Evolutionary conservation across 2,329 filamentous ascomycete species (phyloP), one percentile per base, ranked within the genome.

Genomic region (Cadophora malorum): DNA sequence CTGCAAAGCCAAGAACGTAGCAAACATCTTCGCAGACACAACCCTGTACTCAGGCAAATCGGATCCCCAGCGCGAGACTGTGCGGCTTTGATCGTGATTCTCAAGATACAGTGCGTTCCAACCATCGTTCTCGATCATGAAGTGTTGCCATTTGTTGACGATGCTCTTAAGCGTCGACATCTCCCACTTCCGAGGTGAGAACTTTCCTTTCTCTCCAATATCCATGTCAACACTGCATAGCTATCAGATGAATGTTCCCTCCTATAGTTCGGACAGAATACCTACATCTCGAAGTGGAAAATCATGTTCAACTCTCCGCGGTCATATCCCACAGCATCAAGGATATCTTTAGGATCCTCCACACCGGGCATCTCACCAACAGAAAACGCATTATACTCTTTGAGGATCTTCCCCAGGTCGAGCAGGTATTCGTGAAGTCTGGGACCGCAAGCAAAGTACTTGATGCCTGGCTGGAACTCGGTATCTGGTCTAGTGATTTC

Each of bases 231-330:
- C 81, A 38, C 81, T 84, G 23, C 6, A 55, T 21, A 9, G 14
- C 19, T 1, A n/a, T 71, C 38, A 70, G 65, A 38, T 59, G n/a
- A 19, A 28, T 23, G 5, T 7, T 49, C 14, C 16, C 9, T 52
- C 14, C 23, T 12, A 16, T 61, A 50, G 56, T 38, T 38, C 3
- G 12, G 31, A 41, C 63, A 14, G 60, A n/a, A 65, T 45, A 76
- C 81, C 74, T 73, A 85, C 83, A 87, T 81, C 67, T 91, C 89
- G 75, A 92, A 92, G 73, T 91, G 87, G 78, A 92, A 92, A 45
- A 92, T 89, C 88, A 92, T 92, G 76, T 86, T 88, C 55, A 92
- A 79, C 74, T 91, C 88, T 38, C 83, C 82, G 19, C 85, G 82
- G 62, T 86, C 84, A 25, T 82, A 83, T 2, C 82, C 82, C 2